These are phyloP conservation scores for Annulohypoxylon truncatum DNA, from an alignment of 2,329 filamentous ascomycete genomes.

Conservation along the genomic window DNA sequence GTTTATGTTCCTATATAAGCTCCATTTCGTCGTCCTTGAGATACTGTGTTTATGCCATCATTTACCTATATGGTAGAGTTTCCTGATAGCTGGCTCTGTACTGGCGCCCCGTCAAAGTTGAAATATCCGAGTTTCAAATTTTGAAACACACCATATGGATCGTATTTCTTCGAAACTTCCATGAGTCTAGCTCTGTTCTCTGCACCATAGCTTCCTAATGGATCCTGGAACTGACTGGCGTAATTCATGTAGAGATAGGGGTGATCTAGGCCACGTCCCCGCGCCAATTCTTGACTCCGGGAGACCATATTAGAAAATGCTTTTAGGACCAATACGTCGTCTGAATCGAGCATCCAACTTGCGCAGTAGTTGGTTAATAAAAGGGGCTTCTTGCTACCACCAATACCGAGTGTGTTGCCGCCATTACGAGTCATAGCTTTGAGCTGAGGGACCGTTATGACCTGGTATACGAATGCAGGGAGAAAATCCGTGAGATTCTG, in stretches of 20 bases:
- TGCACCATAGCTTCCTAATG: conserved; percentile 55
- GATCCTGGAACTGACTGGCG: conserved; percentile 55
- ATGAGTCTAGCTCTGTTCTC: conserved; percentile 52
- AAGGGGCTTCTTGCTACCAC: conserved; percentile 32
- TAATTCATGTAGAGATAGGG: conserved; percentile 61
- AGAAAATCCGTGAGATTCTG: conserved; percentile 10
- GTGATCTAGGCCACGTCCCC: conserved; percentile 50
- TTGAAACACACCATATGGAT: conserved; percentile 53
- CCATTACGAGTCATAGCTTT: conserved; percentile 40
- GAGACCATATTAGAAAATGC: conserved; percentile 46
- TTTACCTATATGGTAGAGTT: not conserved
- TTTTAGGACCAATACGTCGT: conserved; percentile 51
- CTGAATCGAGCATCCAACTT: conserved; percentile 46
- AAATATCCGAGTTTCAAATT: conserved; percentile 55
- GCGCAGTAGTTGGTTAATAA: conserved; percentile 41
- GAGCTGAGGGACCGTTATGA: conserved; percentile 25
- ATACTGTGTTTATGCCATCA: not conserved
- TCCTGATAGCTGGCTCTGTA: not conserved
- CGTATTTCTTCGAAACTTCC: conserved; percentile 52
- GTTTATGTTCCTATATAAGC: not conserved
- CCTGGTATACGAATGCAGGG: conserved; percentile 20
- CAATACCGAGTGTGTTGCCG: conserved; percentile 50
- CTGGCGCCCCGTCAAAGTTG: conserved; percentile 47
- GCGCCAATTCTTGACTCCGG: conserved; percentile 46
- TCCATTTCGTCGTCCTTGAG: not conserved